Percentiles rank a stretch among this genome's conserved stretches.
Conservation (phyloP, 441 rosid species). For the Isatis lusitanica region DNA sequence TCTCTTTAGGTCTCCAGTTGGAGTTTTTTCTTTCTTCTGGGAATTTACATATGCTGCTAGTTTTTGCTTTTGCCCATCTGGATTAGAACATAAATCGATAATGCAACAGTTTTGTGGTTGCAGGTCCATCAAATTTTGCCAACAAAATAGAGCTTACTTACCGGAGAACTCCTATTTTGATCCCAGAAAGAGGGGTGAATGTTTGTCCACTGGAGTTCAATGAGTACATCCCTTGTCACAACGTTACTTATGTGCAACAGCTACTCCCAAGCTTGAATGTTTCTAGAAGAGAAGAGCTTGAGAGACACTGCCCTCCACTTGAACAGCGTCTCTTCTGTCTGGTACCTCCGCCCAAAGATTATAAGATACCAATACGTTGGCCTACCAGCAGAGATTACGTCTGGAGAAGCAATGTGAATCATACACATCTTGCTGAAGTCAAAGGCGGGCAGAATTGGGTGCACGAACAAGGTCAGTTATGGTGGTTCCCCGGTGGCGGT, state of each 20-base stretch:
- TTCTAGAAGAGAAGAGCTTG: constrained; percentile 83
- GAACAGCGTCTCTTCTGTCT: constrained; percentile 79
- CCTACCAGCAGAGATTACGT: constrained; percentile 90
- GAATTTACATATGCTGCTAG: background rate
- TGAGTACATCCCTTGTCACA: constrained; percentile 56
- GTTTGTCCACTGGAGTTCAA: constrained; percentile 71
- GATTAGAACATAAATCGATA: constrained; percentile 2
- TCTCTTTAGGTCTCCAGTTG: background rate
- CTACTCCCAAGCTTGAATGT: constrained; percentile 66
- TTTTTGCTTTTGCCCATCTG: background rate
- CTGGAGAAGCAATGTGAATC: constrained; percentile 90
- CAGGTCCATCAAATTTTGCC: constrained; percentile 49
- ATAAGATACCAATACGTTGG: constrained; percentile 87
- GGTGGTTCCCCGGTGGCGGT: constrained; percentile 98
- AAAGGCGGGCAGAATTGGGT: constrained; percentile 99
- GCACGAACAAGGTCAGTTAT: constrained; percentile 62
- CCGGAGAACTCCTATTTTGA: constrained; percentile 48
- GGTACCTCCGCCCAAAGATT: constrained; percentile 88
- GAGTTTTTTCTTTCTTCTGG: background rate
- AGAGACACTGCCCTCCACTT: constrained; percentile 90
- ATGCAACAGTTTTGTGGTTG: constrained; percentile 23
- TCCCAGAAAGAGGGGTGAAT: constrained; percentile 49
- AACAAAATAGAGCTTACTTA: constrained; percentile 57
- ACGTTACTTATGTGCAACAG: constrained; percentile 47
- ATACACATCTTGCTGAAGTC: constrained; percentile 78